Conservation (phyloP, 306 rosid genomes). For the Lupinus albus region DNA sequence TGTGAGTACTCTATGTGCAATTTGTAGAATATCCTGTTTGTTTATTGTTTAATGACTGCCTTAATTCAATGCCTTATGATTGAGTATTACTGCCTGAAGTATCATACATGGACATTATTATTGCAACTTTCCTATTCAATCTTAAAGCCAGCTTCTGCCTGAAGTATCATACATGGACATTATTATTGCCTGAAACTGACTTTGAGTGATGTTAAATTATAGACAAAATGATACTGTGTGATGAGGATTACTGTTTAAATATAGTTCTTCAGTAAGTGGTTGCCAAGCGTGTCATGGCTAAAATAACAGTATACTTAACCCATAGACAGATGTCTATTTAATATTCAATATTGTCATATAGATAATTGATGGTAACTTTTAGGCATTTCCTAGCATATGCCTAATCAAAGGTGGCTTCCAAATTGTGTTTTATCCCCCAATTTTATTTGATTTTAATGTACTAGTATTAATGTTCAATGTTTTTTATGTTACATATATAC, state of each 20-base stretch:
- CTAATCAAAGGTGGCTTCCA: constrained; percentile 10
- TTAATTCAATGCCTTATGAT: constrained; percentile 20
- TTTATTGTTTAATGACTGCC: constrained; percentile 10
- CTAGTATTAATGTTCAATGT: constrained; percentile 8
- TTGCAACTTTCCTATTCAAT: constrained; percentile 23
- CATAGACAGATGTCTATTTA: constrained; percentile 16
- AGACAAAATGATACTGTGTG: constrained; percentile 11
- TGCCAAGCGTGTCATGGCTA: background rate
- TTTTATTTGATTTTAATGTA: constrained; percentile 31
- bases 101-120: constrained; percentile 22
- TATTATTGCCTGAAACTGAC: constrained; percentile 2
- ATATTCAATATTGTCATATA: constrained; percentile 5
- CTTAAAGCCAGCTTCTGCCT: constrained; percentile 17
- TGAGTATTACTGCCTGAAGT: constrained; percentile 2
- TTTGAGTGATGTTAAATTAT: constrained; percentile 11
- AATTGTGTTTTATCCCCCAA: background rate
- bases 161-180: constrained; percentile 14
- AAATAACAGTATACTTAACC: constrained; percentile 3
- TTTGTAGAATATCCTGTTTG: background rate
- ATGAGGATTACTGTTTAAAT: constrained; percentile 5
- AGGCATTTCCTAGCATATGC: background rate
- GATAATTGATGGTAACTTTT: constrained; percentile 7
- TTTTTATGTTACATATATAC: constrained; percentile 18
- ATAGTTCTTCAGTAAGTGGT: background rate
- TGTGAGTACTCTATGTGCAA: constrained; percentile 50